Evolutionary conservation across 768 basidiomycete genomes (phyloP), one percentile per base, ranked within the genome.

Genomic region (Panaeolus papilionaceus): DNA sequence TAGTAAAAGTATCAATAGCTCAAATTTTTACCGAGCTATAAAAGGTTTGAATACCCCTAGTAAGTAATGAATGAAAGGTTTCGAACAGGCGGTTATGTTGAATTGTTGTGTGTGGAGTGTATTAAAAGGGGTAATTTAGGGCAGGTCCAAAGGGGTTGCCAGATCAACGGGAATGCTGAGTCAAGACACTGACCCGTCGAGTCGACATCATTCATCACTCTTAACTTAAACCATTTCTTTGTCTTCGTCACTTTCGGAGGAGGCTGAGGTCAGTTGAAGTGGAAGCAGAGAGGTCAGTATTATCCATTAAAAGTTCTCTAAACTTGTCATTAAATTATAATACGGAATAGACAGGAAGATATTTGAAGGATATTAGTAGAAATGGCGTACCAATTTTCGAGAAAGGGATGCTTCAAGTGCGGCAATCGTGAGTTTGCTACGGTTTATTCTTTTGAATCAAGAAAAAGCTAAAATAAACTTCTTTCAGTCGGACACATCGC

Each of bases 361-460:
- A 68, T 79, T 78, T 75, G 72, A 66, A 71, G 70, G 51, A 65
- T 80, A 79, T 79, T 79, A 67, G 38, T 78, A 72, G 77, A 85
- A 77, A 93, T 93, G 92, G 90, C 92, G 80, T 92, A 86, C 82
- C 91, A 91, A 79, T 89, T 89, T 84, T 88, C 90, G 68, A 90
- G 89, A 85, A 95, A 93, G 83, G 92, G 92, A 71, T 95, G 93
- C 77, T 95, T 92, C 83, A 96, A 95, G 85, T 96, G 95, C 77
- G 95, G 95, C 77, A 95, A 95, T 79, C 85, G 94, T 94, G 78
- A 81, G 90, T 88, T 70, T 63, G 44, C 67, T 51, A 63, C 65
- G 3, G 33, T 71, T 47, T 67, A 65, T 54, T 67, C 42, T 54
- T 39, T 64, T 49, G 11, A 28, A 44, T 38, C 42, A 28, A 9